These are phyloP conservation scores for Exophiala alcalophila DNA, from an alignment of 2,329 filamentous ascomycete genomes.

Conservation along the genomic window DNA sequence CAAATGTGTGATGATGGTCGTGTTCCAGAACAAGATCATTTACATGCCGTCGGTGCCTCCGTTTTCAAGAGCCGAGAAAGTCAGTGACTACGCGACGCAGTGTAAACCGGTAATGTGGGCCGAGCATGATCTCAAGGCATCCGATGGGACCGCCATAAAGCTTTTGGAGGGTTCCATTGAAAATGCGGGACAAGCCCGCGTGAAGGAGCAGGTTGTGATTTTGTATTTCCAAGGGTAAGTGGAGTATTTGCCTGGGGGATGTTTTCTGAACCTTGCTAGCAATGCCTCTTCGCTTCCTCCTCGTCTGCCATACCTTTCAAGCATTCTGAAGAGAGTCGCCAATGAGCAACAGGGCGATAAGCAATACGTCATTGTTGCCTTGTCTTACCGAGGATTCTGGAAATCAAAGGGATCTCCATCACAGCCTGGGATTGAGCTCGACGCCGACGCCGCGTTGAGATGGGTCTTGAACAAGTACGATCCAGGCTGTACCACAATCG, in stretches of 20 bases:
- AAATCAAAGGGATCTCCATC: conserved; percentile 66
- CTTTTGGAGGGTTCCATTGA: conserved; percentile 50
- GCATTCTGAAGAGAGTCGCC: conserved; percentile 37
- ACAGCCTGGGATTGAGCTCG: conserved; percentile 66
- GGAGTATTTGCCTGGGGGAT: neutral
- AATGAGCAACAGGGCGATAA: conserved; percentile 14
- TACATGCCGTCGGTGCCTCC: conserved; percentile 76
- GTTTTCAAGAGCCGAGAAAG: conserved; percentile 64
- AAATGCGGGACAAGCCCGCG: neutral
- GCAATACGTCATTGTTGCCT: conserved; percentile 43
- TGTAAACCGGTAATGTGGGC: conserved; percentile 65
- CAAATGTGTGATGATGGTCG: conserved; percentile 69
- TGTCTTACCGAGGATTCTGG: conserved; percentile 72
- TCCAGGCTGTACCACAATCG: conserved; percentile 37
- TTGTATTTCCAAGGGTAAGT: conserved; percentile 50
- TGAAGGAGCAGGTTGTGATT: conserved; percentile 38
- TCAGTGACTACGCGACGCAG: conserved; percentile 59
- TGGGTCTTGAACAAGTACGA: conserved; percentile 56
- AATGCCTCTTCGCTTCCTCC: conserved; percentile 48
- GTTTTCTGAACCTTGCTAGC: conserved; percentile 25
- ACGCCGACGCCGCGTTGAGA: conserved; percentile 61
- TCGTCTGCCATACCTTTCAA: conserved; percentile 47
- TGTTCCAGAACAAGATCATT: conserved; percentile 78
- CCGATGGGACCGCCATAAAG: conserved; percentile 65
- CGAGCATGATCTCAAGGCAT: conserved; percentile 58